Conservation (phyloP, 139 green algal genomes). For the Micromonas pusilla region DNA sequence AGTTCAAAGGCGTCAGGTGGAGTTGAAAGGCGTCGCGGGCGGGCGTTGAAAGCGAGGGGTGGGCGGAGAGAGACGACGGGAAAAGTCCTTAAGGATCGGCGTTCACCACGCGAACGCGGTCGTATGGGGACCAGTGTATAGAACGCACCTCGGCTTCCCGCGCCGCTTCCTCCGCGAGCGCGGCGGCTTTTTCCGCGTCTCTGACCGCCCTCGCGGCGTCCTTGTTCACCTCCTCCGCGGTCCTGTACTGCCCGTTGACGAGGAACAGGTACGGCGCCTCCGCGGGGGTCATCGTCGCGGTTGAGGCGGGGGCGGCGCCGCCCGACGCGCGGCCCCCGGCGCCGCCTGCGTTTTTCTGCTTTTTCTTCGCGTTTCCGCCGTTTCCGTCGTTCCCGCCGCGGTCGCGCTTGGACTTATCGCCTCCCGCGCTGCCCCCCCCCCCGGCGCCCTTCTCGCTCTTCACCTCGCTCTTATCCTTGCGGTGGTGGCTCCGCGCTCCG, state of each 20-base stretch:
- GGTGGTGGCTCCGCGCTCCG: neutral
- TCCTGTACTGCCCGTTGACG: neutral
- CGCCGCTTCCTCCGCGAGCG: neutral
- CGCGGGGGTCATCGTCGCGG: neutral
- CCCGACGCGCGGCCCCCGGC: too few relatives aligned
- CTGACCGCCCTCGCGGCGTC: neutral
- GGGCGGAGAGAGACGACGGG: too few relatives aligned
- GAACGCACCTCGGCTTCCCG: neutral
- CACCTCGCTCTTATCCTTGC: neutral
- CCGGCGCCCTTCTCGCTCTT: neutral
- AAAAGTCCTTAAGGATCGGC: too few relatives aligned
- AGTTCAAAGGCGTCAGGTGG: too few relatives aligned
- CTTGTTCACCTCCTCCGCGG: neutral
- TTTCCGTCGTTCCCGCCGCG: neutral
- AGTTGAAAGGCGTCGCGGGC: too few relatives aligned
- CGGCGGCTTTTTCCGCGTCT: slow-evolving; percentile 2
- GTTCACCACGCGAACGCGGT: too few relatives aligned
- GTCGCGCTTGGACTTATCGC: neutral
- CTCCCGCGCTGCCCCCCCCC: neutral
- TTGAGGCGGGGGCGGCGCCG: too few relatives aligned
- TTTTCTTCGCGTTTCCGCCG: neutral
- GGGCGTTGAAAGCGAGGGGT: too few relatives aligned
- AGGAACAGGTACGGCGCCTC: neutral
- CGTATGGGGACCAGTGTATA: too few relatives aligned
- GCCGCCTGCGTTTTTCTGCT: neutral